Base-by-base conservation (phyloP, 495 filamentous ascomycete species). In the Jackrogersella minutella region DNA sequence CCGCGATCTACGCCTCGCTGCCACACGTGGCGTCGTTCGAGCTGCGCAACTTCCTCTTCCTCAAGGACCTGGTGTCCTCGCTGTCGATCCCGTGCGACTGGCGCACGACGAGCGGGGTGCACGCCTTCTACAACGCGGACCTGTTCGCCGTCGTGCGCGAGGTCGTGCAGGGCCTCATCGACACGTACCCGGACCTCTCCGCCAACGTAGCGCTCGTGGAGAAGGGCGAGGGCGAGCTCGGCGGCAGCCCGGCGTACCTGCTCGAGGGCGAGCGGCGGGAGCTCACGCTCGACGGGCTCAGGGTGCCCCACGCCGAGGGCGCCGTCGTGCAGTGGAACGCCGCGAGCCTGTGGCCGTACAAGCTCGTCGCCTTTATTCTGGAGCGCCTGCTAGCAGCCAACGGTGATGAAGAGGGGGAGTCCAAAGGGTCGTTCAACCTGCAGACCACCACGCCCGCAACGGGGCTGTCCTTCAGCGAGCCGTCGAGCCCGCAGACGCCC, bases 271-370 rank as follows among this genome's bases (percentile, higher is more conserved):
- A 71, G 50, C 34, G 63, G 3, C 33, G 65, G 5, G 62, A 77
- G 22, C 56, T 73, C 5, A 74, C 61, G 2, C 64, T 79, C 5
- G 71, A 73, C 13, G 66, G 69, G 13, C 62, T 80, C 2, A 62
- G 77, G 7, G 70, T 84, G 14, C 80, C 80, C 0, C 56, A 74
- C 7, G 77, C 78, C 2, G 59, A 72, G 6, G 85, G 84, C 7
- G 85, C 79, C 10, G 70, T 87, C 17, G 58, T 83, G 44, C 73
- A 78, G 50, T 75, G 73, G 17, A 71, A 78, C 24, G 85, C 85
- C 0, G 82, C 82, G 4, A 80, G 78, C 33, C 43, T 87, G 0
- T 96, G 91, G 91, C 93, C 93, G 0, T 96, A 95, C 70, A 93
- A 91, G 70, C 84, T 93, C 14, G 86, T 95, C 6, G 80, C 87